Base-by-base conservation (phyloP, 2,329 filamentous ascomycete species). In the Aureobasidium sp. region DNA sequence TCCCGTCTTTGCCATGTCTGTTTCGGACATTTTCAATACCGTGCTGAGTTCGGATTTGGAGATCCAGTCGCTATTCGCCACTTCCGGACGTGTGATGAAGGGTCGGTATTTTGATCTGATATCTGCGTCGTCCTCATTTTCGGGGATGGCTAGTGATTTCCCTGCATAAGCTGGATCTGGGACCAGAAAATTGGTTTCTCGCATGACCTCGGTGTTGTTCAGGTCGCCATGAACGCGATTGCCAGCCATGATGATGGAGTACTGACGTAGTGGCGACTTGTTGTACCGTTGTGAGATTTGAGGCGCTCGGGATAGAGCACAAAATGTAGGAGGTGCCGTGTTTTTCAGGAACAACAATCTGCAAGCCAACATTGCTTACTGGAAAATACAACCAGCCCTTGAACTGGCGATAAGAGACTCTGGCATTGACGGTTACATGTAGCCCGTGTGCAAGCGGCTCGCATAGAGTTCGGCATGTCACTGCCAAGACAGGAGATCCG, bases 41-140 rank as follows among this genome's bases (percentile, higher is more conserved):
- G 80, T 83, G 41, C 75, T 77, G 5, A 88, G 72, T 67, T 87
- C 85, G 3, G 87, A 71, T 41, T 75, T 64, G 0, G 76, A 73
- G 26, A 87, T 72, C 85, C 85, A 87, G 70, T 87, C 84, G 15
- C 71, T 69, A 1, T 68, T 63, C 10, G 72, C 66, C 3, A 73
- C 59, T 13, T 73, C 68, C 0, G 75, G 70, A 39, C 73, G 67
- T 1, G 82, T 72, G 4, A 87, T 68, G 64, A 86, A 88, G 0
- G 84, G 84, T 1, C 85, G 77, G 67, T 87, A 86, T 52, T 70
- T 77, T 47, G 72, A 64, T 39, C 83, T 76, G 20, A 80, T 71
- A 13, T 29, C 41, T 3, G 53, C 26, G 57, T 83, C 78, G 64
- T 86, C 84, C 60, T 84, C 75, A 0, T 64, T 63, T 17, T 72